Base-by-base conservation (phyloP, 208 protist genomes). In the Wallacemonas sp. region DNA sequence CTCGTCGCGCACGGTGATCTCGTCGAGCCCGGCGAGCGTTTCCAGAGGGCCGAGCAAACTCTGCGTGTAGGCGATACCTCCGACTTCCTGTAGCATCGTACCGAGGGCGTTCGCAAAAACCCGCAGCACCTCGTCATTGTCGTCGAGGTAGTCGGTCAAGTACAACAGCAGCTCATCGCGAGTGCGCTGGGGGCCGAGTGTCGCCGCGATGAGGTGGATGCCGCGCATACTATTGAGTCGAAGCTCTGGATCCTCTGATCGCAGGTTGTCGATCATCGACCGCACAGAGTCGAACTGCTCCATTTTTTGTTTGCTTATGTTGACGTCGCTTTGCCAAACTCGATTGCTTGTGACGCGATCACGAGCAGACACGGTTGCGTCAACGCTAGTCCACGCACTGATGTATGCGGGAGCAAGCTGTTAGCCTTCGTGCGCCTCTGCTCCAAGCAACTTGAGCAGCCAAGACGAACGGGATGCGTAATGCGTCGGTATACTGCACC, bases 71-170 rank as follows among this genome's bases (percentile, higher is more conserved):
- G 91, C 89, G 6, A 88, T 54, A 8, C 98, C 98, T 37, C 98
- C 98, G 1, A 99, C 97, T 65, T 98, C 89, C 2, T 93, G 83
- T 27, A 99, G 86, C 86, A 99, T 98, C 44, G 97, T 98, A 21
- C 97, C 98, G 5, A 99, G 77, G 53, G 98, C 94, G 64, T 99
- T 98, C 2, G 97, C 97, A 33, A 99, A 85, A 5, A 98, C 98
- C 3, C 98, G 86, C 32, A 99, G 79, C 19, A 99, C 97, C 73
- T 99, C 98, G 69, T 99, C 98, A 78, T 99, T 98, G 76, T 99
- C 98, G 62, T 99, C 98, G 27, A 98, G 87, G 54, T 92, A 92
- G 97, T 98, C 97, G 33, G 95, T 97, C 13, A 99, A 83, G 72
- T 98, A 99, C 24, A 98, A 94, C 6, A 99, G 81, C 15, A 99